Evolutionary conservation across 2,329 filamentous ascomycete genomes (phyloP).

Genomic region (Verticillium tricorpus): DNA sequence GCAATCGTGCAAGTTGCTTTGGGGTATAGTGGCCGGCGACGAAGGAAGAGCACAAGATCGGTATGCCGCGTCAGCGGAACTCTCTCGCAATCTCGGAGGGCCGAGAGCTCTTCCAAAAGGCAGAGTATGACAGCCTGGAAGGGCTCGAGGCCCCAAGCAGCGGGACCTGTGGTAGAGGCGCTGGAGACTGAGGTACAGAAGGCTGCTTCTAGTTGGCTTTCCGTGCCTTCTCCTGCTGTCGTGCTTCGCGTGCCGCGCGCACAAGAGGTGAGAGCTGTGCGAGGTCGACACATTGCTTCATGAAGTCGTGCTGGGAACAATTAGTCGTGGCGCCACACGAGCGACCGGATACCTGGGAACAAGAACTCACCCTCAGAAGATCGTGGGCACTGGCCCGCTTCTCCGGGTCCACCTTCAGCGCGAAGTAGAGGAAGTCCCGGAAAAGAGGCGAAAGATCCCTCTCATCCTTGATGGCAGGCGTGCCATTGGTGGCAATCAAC

Average conservation of each 20-base stretch:
- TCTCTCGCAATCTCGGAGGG: background rate
- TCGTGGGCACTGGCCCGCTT: constrained; percentile 95
- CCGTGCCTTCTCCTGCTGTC: constrained; percentile 77
- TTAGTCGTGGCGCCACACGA: background rate
- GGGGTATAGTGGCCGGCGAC: background rate
- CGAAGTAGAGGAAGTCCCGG: constrained; percentile 86
- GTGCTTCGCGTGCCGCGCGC: constrained; percentile 75
- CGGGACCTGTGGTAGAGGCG: background rate
- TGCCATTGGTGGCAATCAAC: constrained; percentile 95
- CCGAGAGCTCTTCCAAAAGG: background rate
- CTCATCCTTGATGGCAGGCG: constrained; percentile 91
- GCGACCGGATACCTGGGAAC: background rate
- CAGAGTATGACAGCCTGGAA: background rate
- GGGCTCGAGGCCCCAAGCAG: background rate
- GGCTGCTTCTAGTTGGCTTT: constrained; percentile 44
- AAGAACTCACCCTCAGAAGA: constrained; percentile 70
- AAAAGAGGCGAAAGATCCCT: constrained; percentile 76
- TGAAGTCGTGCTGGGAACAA: constrained; percentile 65
- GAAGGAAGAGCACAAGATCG: background rate
- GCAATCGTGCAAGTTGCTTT: background rate
- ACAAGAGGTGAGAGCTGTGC: constrained; percentile 81
- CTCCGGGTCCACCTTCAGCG: constrained; percentile 93
- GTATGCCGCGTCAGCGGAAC: background rate
- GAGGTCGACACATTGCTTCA: constrained; percentile 70
- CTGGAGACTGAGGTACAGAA: background rate